Evolutionary conservation across 768 basidiomycete genomes (phyloP).

Genomic region (Macrolepiota dolichaula): DNA sequence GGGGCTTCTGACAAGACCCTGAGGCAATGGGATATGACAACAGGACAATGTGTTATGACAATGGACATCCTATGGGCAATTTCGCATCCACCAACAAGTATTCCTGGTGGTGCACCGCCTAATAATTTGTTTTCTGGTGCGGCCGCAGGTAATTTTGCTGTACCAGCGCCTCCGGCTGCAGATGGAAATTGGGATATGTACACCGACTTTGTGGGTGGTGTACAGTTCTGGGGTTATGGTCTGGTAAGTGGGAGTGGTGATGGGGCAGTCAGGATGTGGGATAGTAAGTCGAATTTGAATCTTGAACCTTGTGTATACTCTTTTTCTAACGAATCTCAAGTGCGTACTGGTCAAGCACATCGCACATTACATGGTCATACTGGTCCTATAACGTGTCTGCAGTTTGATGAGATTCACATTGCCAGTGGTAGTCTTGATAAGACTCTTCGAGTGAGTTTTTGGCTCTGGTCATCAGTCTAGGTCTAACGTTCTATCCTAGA

Average conservation of each 20-base stretch:
- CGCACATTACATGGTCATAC: slow-evolving; percentile 92
- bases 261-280: slow-evolving; percentile 99
- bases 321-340: slow-evolving; percentile 33
- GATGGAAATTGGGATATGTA: slow-evolving; percentile 95
- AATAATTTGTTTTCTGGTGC: slow-evolving; percentile 49
- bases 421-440: slow-evolving; percentile 93
- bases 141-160: slow-evolving; percentile 64
- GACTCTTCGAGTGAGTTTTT: slow-evolving; percentile 69
- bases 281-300: slow-evolving; percentile 64
- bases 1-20: slow-evolving; percentile 98
- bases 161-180: slow-evolving; percentile 83
- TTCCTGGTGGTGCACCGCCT: slow-evolving; percentile 35
- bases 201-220: slow-evolving; percentile 94
- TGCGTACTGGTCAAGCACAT: slow-evolving; percentile 97
- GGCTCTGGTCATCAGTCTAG: background rate
- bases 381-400: slow-evolving; percentile 87
- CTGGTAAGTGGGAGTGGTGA: slow-evolving; percentile 97
- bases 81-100: slow-evolving; percentile 69
- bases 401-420: slow-evolving; percentile 95
- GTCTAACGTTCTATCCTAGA: slow-evolving; percentile 40
- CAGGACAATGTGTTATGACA: slow-evolving; percentile 97
- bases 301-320: background rate
- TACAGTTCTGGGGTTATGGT: slow-evolving; percentile 99
- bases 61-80: slow-evolving; percentile 99
- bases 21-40: slow-evolving; percentile 96